Evolutionary conservation across 2,329 filamentous ascomycete species (phyloP).

Genomic region (Diaporthe longicolla): DNA sequence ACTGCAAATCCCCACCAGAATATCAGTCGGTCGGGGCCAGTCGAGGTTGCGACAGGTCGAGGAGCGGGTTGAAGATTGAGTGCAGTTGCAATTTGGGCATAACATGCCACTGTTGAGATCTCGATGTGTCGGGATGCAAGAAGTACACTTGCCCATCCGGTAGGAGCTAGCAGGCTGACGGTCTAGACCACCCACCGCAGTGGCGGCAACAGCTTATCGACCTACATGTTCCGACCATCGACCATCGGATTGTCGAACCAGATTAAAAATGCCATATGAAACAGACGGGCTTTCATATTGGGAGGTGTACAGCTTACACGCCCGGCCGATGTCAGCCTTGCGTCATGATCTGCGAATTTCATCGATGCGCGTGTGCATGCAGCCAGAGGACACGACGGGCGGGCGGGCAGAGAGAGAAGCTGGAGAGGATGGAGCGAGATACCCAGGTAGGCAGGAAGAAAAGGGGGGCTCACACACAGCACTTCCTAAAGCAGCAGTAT

Average conservation of each 20-base stretch:
- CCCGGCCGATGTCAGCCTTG: slow-evolving; percentile 27
- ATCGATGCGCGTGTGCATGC: not conserved
- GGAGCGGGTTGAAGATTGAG: not conserved
- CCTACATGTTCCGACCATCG: slow-evolving; percentile 2
- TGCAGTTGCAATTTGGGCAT: not conserved
- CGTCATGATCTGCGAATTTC: slow-evolving; percentile 24
- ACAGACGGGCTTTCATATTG: not conserved
- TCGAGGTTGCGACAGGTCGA: not conserved
- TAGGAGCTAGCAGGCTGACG: not conserved
- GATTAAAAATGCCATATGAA: slow-evolving; percentile 15
- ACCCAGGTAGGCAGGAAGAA: not conserved
- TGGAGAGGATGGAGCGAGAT: not conserved
- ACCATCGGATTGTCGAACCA: slow-evolving; percentile 21
- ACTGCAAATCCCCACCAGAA: not conserved
- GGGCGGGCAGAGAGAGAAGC: not conserved
- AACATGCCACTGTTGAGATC: slow-evolving; percentile 31
- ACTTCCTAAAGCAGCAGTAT: not conserved
- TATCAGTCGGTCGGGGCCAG: not conserved
- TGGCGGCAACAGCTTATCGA: slow-evolving; percentile 5
- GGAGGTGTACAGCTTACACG: not conserved
- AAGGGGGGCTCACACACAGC: not conserved
- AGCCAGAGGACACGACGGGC: not conserved
- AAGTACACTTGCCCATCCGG: slow-evolving; percentile 30
- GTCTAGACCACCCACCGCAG: slow-evolving; percentile 11
- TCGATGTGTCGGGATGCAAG: slow-evolving; percentile 26